Evolutionary conservation across 192 early-diverging fungal species (phyloP).

Genomic region (Backusella australiensis): DNA sequence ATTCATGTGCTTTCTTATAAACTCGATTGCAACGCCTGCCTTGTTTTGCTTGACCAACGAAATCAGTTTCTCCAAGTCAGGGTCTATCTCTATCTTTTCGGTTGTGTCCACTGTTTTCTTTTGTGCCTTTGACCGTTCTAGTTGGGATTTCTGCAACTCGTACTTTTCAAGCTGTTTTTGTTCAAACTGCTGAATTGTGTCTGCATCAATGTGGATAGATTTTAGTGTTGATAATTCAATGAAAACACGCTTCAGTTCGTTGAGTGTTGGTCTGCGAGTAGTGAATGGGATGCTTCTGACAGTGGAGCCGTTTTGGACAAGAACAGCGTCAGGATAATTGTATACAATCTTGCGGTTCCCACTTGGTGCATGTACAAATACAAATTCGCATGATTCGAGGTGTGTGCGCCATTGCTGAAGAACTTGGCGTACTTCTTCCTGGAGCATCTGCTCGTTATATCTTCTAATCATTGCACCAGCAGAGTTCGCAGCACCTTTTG

Average conservation of each 20-base stretch:
- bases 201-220: conserved; percentile 41
- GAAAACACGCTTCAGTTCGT: conserved; percentile 66
- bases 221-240: conserved; percentile 61
- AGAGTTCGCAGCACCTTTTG: conserved; percentile 79
- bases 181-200: conserved; percentile 24
- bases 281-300: conserved; percentile 76
- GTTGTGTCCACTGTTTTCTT: background rate
- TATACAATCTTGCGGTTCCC: conserved; percentile 52
- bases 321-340: conserved; percentile 48
- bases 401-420: conserved; percentile 68
- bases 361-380: conserved; percentile 79
- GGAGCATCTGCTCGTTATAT: conserved; percentile 85
- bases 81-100: conserved; percentile 22
- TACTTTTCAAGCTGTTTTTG: conserved; percentile 21
- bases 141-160: background rate
- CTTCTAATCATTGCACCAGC: conserved; percentile 89
- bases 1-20: conserved; percentile 51
- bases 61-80: conserved; percentile 51
- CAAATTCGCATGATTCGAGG: conserved; percentile 55
- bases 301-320: conserved; percentile 42
- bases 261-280: conserved; percentile 71
- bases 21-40: conserved; percentile 51
- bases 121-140: conserved; percentile 9
- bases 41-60: conserved; percentile 62
- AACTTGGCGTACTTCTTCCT: conserved; percentile 74